A percentile compares a stretch with the other conserved stretches of the same genome.
These are phyloP conservation scores for Puccinia polysora DNA, from an alignment of 1,284 basidiomycete genomes.

Conservation along the genomic window DNA sequence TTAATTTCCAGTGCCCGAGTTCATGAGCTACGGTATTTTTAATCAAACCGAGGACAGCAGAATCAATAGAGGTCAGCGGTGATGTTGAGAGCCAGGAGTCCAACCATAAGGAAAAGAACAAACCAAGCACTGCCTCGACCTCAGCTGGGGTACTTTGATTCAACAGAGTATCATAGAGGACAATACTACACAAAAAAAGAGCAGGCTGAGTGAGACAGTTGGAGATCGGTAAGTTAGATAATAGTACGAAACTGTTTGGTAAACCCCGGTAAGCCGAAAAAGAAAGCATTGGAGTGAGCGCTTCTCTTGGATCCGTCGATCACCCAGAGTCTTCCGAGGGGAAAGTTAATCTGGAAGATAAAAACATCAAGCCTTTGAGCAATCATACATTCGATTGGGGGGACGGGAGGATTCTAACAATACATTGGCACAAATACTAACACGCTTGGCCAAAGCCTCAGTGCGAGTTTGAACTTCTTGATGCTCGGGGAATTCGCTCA, in stretches of 20 bases:
- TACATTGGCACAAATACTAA: neutral
- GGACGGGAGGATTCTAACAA: too few relatives aligned
- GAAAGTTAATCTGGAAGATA: conserved; percentile 80
- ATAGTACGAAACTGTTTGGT: conserved; percentile 14
- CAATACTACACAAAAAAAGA: conserved; percentile 63
- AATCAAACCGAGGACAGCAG: conserved; percentile 1
- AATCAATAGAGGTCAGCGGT: conserved; percentile 46
- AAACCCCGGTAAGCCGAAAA: conserved; percentile 47
- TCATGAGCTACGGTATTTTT: conserved; percentile 66
- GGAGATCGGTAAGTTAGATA: too few relatives aligned
- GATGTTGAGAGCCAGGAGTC: neutral
- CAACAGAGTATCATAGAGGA: conserved; percentile 94
- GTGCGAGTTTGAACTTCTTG: conserved; percentile 38
- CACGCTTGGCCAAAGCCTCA: conserved; percentile 27
- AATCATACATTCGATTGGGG: too few relatives aligned
- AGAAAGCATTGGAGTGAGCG: conserved; percentile 80
- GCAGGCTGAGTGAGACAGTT: conserved; percentile 14
- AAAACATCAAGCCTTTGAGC: too few relatives aligned
- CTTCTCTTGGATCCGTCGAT: conserved; percentile 95
- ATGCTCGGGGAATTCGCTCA: conserved; percentile 38
- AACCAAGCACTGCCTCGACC: conserved; percentile 71
- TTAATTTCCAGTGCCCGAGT: conserved; percentile 87
- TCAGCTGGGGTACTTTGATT: conserved; percentile 80
- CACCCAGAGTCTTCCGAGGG: conserved; percentile 80
- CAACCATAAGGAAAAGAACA: neutral